A percentile compares a stretch with the other conserved stretches of the same genome.
Conservation (phyloP, 805 yeast genomes). For the Suhomyces xylopsoci region DNA sequence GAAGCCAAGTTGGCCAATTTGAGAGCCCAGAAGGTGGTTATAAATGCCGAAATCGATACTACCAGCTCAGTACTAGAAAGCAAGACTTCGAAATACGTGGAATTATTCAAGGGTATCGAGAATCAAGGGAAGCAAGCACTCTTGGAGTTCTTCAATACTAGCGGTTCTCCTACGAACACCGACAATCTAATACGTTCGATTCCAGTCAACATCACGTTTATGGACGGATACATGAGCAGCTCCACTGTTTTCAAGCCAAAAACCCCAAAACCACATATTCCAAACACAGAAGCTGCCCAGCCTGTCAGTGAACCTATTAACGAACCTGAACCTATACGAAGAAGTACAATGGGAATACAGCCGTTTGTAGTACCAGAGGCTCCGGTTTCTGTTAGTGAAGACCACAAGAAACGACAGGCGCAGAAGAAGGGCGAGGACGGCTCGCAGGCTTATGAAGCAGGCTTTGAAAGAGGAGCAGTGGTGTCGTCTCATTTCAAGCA, state of each 20-base stretch:
- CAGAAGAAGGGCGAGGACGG: constrained; percentile 19
- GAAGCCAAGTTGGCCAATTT: constrained; percentile 33
- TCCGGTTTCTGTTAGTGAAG: neutral
- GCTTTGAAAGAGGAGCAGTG: constrained; percentile 32
- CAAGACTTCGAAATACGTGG: constrained; percentile 43
- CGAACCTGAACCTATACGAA: neutral
- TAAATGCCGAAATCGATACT: constrained; percentile 39
- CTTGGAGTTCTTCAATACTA: constrained; percentile 20
- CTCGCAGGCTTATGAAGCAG: constrained; percentile 31
- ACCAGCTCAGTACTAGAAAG: constrained; percentile 52
- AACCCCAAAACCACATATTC: no score
- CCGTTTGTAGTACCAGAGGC: constrained; percentile 15
- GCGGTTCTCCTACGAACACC: constrained; percentile 14
- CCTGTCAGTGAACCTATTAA: neutral
- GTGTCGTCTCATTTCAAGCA: constrained; percentile 19
- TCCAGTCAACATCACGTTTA: constrained; percentile 31
- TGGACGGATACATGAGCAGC: constrained; percentile 6
- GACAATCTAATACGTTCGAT: constrained; percentile 12
- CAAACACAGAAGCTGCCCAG: neutral
- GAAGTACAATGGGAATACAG: constrained; percentile 17
- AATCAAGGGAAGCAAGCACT: constrained; percentile 35
- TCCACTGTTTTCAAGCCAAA: neutral
- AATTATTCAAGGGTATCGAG: constrained; percentile 39
- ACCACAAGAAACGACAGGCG: constrained; percentile 3
- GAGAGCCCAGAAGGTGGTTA: constrained; percentile 29